Base-by-base conservation (phyloP, 2,329 filamentous ascomycete genomes). In the Colletotrichum costaricense region DNA sequence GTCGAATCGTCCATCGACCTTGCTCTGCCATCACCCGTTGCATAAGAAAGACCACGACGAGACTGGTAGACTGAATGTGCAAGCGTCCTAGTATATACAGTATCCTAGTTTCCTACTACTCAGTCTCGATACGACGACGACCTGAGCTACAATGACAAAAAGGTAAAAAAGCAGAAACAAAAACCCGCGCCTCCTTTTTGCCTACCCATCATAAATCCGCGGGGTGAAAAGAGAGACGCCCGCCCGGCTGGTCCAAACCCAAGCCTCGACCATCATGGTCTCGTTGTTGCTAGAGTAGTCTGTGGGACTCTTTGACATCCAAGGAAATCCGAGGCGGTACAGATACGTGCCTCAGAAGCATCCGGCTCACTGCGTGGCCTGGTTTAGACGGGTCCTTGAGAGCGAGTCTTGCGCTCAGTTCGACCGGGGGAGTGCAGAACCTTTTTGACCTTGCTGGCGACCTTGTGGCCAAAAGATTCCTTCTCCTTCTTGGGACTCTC, bases 401-500 rank as follows among this genome's bases (percentile, higher is more conserved):
- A 86, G 62, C 84, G 80, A 8, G 84, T 86, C 81, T 85, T 85
- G 56, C 84, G 80, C 58, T 80, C 79, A 7, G 84, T 84, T 69
- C 73, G 81, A 22, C 84, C 84, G 19, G 81, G 81, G 2, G 75
- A 66, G 0, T 80, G 77, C 24, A 76, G 65, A n/a, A 75, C 72
- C 71, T 80, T 84, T 77, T 84, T 84, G 16, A 82, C 80, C 74
- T 83, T 84, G 76, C 80, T 83, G 12, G 57, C 71, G 16, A 75
- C 30, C 70, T 75, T 75, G 30, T 75, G 63, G 12, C 62, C 68
- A 4, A 75, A 9, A 1, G 70, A 63, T 62, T 76, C 64, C 42
- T 74, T 70, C 12, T 69, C 73, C 60, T 62, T 67, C 35, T 52
- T 46, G 3, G 52, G 52, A 16, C 63, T 65, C 24, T 56, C 52